Base-by-base conservation (phyloP, 805 yeast genomes). In the Cyberlindnera xishuangbannaensis region DNA sequence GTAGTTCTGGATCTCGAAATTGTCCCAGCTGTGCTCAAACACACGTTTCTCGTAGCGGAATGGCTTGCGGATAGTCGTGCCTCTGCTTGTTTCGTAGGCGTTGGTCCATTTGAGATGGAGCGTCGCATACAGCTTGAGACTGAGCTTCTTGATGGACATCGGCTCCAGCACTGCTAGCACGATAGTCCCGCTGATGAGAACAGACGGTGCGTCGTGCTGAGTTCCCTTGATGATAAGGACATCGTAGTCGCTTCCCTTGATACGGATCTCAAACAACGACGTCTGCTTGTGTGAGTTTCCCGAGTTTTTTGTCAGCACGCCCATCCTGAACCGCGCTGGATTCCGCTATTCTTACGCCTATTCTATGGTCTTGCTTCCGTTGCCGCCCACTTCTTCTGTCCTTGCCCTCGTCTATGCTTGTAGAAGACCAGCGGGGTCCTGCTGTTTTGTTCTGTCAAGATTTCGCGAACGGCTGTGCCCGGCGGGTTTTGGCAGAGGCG, bases 141-240 rank as follows among this genome's bases (percentile, higher is more conserved):
- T 56, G 41, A 92, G 58, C 44, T 71, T 73, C 51, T 76, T 80
- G 32, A 90, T 68, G 12, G 75, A 59, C 36, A 85, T 61, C 3
- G 95, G 84, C 44, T 90, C 97, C 10, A 69, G 65, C 1, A 84
- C 75, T 1, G 88, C 71, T 17, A 92, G 58, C 1, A 81, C 87
- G 16, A 92, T 77, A 9, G 75, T 76, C 4, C 98, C 98, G 1
- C 81, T 62, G 18, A 92, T 57, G 6, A 82, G 61, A 4, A 76
- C 83, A 2, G 95, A 78, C 0, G 85, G 69, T 0, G 97, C 95
- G 33, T 80, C 88, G 22, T 70, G 67, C 6, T 81, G 76, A 1
- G 80, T 51, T 1, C 98, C 98, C 45, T 86, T 81, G 20, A 90
- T 57, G 7, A 92, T 72, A 5, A 90, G 59, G 8, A 88, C 90